Evolutionary conservation across 768 basidiomycete species (phyloP), one percentile per base, ranked within the genome.

Genomic region (Lactarius psammicola): DNA sequence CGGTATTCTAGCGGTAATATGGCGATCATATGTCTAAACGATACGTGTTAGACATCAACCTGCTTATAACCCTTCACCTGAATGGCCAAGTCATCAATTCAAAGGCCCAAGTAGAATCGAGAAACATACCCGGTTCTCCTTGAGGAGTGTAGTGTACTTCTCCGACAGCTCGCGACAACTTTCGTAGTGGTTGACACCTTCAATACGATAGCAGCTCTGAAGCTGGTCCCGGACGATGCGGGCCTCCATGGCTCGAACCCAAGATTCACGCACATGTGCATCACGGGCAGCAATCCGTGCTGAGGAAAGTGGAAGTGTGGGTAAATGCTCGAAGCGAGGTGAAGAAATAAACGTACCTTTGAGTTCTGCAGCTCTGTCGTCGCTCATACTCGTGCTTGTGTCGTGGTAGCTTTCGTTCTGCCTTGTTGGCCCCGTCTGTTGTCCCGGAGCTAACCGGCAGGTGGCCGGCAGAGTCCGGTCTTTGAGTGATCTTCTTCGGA

Each of bases 181-280:
- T 77, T 95, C 90, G 67, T 92, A 86, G 72, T 92, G 87, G 77
- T 98, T 97, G 44, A 95, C 91, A 36, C 95, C 94, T 79, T 98
- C 95, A 8, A 84, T 82, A 71, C 85, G 83, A 73, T 95, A 92
- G 79, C 95, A 98, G 77, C 92, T 94, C 64, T 85, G 82, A 62
- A 98, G 85, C 76, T 95, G 92, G 64, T 92, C 89, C 67, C 87
- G 87, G 56, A 97, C 93, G 65, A 98, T 81, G 56, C 91, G 87
- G 36, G 87, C 86, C 76, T 97, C 95, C 94, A 98, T 96, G 26
- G 92, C 88, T 71, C 87, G 89, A 36, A 97, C 84, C 95, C 95
- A 98, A 59, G 92, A 91, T 79, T 98, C 95, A 59, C 91, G 87
- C 73, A 98, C 80, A 76, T 84, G 80, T 55, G 85, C 78, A 67